Evolutionary conservation across 164 flowering plant species (phyloP).

Genomic region (Stephania japonica): DNA sequence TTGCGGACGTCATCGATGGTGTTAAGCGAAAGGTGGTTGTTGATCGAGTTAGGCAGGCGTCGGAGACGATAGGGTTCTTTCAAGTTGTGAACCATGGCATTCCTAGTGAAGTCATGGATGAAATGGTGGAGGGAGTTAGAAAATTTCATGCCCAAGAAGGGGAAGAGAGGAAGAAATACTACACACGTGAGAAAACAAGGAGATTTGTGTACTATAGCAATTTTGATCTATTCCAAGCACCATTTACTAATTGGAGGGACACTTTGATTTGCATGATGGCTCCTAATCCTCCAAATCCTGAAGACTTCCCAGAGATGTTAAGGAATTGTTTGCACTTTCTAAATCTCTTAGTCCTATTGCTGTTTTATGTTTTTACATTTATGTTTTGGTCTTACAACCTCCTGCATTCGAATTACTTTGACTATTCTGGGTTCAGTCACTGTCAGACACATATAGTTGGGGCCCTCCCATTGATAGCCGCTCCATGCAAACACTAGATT

Average conservation of each 20-base stretch:
- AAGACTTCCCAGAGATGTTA: background rate
- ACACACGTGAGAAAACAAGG: background rate
- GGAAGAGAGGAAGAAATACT: background rate
- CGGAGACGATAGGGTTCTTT: background rate
- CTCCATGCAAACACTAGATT: too few species aligned
- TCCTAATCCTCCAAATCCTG: background rate
- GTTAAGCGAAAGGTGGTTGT: background rate
- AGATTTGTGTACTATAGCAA: background rate
- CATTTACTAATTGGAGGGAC: background rate
- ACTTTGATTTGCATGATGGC: background rate
- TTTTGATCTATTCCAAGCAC: background rate
- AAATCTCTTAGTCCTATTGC: too few species aligned
- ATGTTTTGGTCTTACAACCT: background rate
- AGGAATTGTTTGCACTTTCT: background rate
- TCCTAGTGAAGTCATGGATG: background rate
- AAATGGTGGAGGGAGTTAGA: background rate
- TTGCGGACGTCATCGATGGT: background rate
- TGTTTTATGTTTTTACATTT: too few species aligned
- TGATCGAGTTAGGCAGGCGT: constrained; percentile 11
- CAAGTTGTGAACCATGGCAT: background rate
- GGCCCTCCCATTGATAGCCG: too few species aligned
- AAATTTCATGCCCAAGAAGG: background rate
- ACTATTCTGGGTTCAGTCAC: too few species aligned
- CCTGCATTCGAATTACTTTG: background rate
- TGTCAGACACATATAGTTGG: too few species aligned